Conservation (phyloP, 768 basidiomycete species). For the Leccinum subgranulosum region DNA sequence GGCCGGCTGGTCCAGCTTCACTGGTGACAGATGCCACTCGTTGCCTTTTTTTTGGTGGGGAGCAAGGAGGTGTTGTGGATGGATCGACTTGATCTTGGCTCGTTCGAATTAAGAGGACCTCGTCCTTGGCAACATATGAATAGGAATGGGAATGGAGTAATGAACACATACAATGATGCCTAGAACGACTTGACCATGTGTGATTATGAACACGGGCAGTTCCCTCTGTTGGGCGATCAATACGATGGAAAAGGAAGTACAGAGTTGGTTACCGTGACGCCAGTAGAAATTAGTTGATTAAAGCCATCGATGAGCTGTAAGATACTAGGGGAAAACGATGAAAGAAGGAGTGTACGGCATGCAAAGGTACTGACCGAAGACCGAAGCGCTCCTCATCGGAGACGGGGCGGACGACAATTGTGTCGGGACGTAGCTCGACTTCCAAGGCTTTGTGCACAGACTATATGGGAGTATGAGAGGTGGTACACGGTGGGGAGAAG, state of each 20-base stretch:
- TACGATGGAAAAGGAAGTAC: not conserved
- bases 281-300: constrained; percentile 44
- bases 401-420: constrained; percentile 46
- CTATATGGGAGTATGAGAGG: constrained; percentile 30
- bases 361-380: constrained; percentile 47
- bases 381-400: constrained; percentile 78
- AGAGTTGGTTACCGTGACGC: constrained; percentile 47
- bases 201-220: constrained; percentile 77
- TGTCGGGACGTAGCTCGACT: constrained; percentile 60
- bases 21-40: constrained; percentile 2
- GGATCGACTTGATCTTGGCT: not conserved
- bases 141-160: not conserved
- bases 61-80: constrained; percentile 18
- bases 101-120: constrained; percentile 32
- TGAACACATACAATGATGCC: constrained; percentile 65
- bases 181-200: constrained; percentile 59
- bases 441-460: constrained; percentile 78
- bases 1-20: not conserved
- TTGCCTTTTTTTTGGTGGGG: constrained; percentile 29
- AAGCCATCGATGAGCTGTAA: constrained; percentile 70
- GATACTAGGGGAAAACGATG: constrained; percentile 43
- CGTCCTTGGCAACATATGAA: constrained; percentile 46
- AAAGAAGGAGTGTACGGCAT: not conserved
- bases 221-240: constrained; percentile 53
- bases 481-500: not conserved